Conservation (phyloP, 2,329 filamentous ascomycete genomes). For the Gaeumannomyces sp. region DNA sequence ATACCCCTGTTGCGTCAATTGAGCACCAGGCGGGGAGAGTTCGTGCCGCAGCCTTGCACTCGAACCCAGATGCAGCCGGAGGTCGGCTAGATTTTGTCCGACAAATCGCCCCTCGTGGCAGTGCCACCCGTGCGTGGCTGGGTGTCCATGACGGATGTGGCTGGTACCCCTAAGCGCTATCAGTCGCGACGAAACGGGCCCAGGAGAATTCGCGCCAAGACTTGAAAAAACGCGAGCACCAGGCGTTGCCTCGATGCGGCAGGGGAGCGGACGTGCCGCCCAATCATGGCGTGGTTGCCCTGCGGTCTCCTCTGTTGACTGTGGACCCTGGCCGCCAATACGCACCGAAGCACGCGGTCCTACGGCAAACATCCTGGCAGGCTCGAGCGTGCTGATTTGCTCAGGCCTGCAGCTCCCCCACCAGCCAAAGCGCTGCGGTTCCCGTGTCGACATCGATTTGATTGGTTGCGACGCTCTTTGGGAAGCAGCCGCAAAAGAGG, state of each 20-base stretch:
- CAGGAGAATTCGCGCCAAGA: not conserved
- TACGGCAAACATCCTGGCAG: not conserved
- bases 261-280: constrained; percentile 18
- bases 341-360: not conserved
- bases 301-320: constrained; percentile 50
- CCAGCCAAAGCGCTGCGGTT: not conserved
- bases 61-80: no score
- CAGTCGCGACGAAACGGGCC: not conserved
- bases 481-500: not conserved
- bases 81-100: not conserved
- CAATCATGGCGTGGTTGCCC: constrained; percentile 48
- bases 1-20: not conserved
- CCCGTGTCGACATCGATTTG: not conserved
- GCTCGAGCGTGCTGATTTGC: not conserved
- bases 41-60: not conserved
- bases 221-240: constrained; percentile 17
- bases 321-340: constrained; percentile 14
- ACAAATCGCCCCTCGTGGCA: not conserved
- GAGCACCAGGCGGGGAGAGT: not conserved
- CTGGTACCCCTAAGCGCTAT: not conserved
- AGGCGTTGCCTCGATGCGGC: constrained; percentile 3
- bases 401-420: not conserved
- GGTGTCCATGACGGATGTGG: not conserved
- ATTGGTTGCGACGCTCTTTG: not conserved
- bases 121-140: not conserved